Evolutionary conservation across 108 stramenopile species (phyloP).

Genomic region (Skeletonema costatum): DNA sequence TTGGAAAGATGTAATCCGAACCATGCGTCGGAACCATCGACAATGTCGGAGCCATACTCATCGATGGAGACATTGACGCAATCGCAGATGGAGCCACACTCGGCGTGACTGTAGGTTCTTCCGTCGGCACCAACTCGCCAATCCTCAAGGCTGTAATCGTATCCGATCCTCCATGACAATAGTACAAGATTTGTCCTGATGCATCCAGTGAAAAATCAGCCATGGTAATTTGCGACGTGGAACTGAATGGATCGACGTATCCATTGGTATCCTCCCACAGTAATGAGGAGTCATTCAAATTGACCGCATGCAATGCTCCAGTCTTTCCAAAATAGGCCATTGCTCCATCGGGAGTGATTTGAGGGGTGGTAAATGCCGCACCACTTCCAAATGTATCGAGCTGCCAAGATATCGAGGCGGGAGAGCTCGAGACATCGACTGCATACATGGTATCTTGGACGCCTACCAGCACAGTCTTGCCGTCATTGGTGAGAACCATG

Average conservation of each 20-base stretch:
- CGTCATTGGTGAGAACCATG: background rate
- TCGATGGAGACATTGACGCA: background rate
- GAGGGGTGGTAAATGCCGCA: background rate
- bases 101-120: background rate
- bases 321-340: slow-evolving; percentile 7
- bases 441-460: background rate
- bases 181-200: background rate
- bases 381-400: background rate
- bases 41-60: background rate
- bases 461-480: background rate
- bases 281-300: background rate
- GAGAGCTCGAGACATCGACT: background rate
- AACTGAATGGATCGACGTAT: slow-evolving; percentile 1
- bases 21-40: background rate
- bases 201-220: background rate
- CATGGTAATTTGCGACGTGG: background rate
- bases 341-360: background rate
- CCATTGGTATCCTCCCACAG: slow-evolving; percentile 3
- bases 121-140: background rate
- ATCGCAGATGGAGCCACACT: background rate
- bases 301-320: background rate
- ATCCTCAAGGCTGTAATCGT: background rate
- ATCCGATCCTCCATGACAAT: background rate
- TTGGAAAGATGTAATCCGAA: slow-evolving; percentile 2
- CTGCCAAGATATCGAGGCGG: background rate